phyloP scores from a whole-genome alignment of 768 basidiomycete genomes.

The Vishniacozyma victoriae region DNA sequence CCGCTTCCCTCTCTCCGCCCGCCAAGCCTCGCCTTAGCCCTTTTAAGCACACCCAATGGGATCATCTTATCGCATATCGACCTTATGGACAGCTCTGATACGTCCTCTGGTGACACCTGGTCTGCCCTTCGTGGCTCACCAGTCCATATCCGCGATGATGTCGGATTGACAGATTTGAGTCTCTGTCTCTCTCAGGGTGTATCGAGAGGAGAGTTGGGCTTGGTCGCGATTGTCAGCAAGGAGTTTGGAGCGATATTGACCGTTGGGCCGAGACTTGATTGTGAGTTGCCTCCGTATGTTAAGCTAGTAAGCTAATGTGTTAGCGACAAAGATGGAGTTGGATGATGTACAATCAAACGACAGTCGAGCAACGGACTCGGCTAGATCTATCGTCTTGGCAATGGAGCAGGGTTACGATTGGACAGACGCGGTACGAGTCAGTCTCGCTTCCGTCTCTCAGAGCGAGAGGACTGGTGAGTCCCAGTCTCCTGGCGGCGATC shows the following conservation, averaged over 20 bases:
- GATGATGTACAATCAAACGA: background rate
- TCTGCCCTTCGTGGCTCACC: conserved; percentile 6
- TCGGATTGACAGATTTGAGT: background rate
- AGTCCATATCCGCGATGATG: background rate
- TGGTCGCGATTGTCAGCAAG: conserved; percentile 12
- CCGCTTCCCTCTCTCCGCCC: conserved; percentile 13
- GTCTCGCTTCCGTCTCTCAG: background rate
- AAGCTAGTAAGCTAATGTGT: background rate
- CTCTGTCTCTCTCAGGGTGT: conserved; percentile 16
- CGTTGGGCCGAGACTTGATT: conserved; percentile 14
- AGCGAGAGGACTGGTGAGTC: conserved; percentile 14
- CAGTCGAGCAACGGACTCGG: conserved; percentile 6
- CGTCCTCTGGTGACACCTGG: background rate
- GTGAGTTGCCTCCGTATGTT: conserved; percentile 1
- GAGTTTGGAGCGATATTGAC: conserved; percentile 7
- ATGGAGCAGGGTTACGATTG: conserved; percentile 18
- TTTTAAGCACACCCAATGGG: conserved; percentile 6
- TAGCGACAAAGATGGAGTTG: background rate
- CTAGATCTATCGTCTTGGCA: conserved; percentile 16
- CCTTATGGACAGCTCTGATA: conserved; percentile 1
- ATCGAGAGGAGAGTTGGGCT: conserved; percentile 18
- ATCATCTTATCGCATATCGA: conserved; percentile 15
- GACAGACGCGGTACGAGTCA: conserved; percentile 21
- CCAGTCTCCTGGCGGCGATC: no score
- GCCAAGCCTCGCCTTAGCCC: conserved; percentile 11